Evolutionary conservation across 208 protist species (phyloP).

Genomic region (Trypanosoma scelopori): DNA sequence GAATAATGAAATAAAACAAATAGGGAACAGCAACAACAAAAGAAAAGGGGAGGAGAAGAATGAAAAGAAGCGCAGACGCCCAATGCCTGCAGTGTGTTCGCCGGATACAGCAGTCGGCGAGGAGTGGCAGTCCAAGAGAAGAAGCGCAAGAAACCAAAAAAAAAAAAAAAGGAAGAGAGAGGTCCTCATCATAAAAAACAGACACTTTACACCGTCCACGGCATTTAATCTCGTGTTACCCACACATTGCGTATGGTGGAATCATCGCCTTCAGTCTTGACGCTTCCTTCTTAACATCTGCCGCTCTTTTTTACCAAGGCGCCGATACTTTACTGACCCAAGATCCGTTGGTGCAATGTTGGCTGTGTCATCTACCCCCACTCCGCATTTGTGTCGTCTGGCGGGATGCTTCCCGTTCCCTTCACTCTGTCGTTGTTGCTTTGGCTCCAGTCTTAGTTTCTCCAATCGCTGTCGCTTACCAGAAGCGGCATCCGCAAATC

Average conservation of each 20-base stretch:
- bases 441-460: background rate
- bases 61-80: background rate
- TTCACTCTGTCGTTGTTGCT: conserved; percentile 3
- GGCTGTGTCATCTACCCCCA: conserved; percentile 4
- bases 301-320: conserved; percentile 60
- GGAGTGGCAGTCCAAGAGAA: too few relatives aligned
- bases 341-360: background rate
- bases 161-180: too few relatives aligned
- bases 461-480: conserved; percentile 15
- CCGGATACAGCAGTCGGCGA: too few relatives aligned
- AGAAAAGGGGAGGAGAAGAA: background rate
- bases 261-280: background rate
- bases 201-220: too few relatives aligned
- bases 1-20: conserved; percentile 8
- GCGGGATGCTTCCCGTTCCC: background rate
- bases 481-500: background rate
- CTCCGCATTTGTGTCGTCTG: conserved; percentile 7
- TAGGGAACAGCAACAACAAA: background rate
- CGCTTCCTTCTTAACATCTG: conserved; percentile 10
- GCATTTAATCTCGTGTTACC: too few relatives aligned
- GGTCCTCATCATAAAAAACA: too few relatives aligned
- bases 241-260: too few relatives aligned
- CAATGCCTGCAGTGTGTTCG: too few relatives aligned
- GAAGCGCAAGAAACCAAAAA: too few relatives aligned
- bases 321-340: conserved; percentile 16